Conservation (phyloP, 306 rosid species). For the Prunus persica region Prunus_persica_NCBIv2 NC_034015.1:16564501-16565000, state of each 20-base stretch:
- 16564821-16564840: not conserved
- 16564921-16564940: not conserved
- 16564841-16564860: too few species aligned
- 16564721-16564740: not conserved
- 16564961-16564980: constrained; percentile 25
- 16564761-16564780: constrained; percentile 22
- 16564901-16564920: too few species aligned
- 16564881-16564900: not conserved
- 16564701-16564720: constrained; percentile 9
- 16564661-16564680: not conserved
- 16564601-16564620: not conserved
- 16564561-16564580: not conserved
- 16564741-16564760: not conserved
- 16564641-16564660: not conserved
- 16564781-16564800: constrained; percentile 7
- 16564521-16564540: not conserved
- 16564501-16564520: not conserved
- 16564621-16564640: not conserved
- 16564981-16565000: constrained; percentile 33
- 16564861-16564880: constrained; percentile 3
- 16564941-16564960: not conserved
- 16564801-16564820: not conserved
- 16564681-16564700: not conserved
- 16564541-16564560: not conserved
- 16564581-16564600: not conserved